A percentile compares a stretch with the other conserved stretches of the same genome.
phyloP scores from a whole-genome alignment of 176 grass and related monocot species.

The Zea luxurians region DNA sequence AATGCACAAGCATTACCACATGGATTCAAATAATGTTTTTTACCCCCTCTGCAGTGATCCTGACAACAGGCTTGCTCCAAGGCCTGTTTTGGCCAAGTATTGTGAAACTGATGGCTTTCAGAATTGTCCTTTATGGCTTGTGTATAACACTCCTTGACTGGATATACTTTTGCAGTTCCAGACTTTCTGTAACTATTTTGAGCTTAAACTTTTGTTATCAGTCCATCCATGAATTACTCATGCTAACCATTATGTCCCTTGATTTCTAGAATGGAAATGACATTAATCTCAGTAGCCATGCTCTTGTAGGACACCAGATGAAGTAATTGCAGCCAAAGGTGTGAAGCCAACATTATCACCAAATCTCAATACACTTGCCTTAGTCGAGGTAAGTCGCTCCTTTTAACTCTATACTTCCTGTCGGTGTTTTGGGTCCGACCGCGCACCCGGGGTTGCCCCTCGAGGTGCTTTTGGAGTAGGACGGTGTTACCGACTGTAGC shows the following conservation, averaged over 20 bases:
- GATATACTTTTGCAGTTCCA: constrained; percentile 14
- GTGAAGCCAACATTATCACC: constrained; percentile 91
- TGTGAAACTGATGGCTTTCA: neutral
- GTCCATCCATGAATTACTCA: neutral
- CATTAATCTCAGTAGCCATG: constrained; percentile 24
- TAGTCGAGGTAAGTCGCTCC: constrained; percentile 69
- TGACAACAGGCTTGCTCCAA: constrained; percentile 68
- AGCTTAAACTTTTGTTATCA: constrained; percentile 5
- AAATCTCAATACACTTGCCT: constrained; percentile 75
- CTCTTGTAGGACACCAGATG: constrained; percentile 71
- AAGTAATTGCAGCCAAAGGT: constrained; percentile 90
- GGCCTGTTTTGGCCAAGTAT: constrained; percentile 87
- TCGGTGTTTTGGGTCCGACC: too few species aligned
- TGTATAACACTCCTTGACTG: neutral
- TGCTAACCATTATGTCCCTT: neutral
- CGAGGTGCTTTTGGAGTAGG: too few species aligned
- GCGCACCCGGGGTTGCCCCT: too few species aligned
- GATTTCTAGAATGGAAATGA: constrained; percentile 24
- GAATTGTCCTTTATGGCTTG: neutral
- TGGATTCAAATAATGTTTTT: constrained; percentile 28
- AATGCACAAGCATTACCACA: neutral
- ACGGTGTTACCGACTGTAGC: too few species aligned
- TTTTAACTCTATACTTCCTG: neutral
- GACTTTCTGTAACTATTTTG: constrained; percentile 2
- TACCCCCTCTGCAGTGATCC: constrained; percentile 72